Evolutionary conservation across 78 protist genomes (phyloP).

Genomic region (Anaeramoeba flamelloides): DNA sequence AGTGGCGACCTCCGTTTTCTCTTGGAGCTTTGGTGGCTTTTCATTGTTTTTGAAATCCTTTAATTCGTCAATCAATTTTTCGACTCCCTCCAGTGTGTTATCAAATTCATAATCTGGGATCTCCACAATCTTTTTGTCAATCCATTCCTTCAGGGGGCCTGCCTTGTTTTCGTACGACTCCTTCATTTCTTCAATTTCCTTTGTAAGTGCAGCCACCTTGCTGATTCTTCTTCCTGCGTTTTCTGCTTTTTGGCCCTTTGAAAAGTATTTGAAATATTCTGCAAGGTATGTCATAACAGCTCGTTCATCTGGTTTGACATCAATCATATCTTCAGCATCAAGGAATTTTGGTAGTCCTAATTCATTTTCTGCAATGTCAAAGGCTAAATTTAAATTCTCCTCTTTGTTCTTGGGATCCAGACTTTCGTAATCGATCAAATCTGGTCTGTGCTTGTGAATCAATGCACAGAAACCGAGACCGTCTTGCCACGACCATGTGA

Average conservation of each 20-base stretch:
- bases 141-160: background rate
- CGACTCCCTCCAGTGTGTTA: background rate
- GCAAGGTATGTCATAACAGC: background rate
- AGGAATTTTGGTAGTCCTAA: background rate
- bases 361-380: background rate
- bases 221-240: background rate
- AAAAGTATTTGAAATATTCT: background rate
- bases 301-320: background rate
- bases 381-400: background rate
- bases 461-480: background rate
- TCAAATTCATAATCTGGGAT: background rate
- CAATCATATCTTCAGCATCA: background rate
- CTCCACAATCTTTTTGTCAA: background rate
- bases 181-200: background rate
- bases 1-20: background rate
- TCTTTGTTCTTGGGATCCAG: background rate
- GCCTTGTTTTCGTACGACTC: background rate
- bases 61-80: background rate
- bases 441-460: background rate
- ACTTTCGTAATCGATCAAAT: background rate
- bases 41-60: background rate
- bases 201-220: background rate
- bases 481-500: background rate
- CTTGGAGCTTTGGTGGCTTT: background rate
- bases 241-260: background rate